Percentiles rank a stretch among this genome's conserved stretches.
These are phyloP conservation scores for Allantophomopsis cytisporea DNA, from an alignment of 2,329 filamentous ascomycete genomes.

Conservation along the genomic window DNA sequence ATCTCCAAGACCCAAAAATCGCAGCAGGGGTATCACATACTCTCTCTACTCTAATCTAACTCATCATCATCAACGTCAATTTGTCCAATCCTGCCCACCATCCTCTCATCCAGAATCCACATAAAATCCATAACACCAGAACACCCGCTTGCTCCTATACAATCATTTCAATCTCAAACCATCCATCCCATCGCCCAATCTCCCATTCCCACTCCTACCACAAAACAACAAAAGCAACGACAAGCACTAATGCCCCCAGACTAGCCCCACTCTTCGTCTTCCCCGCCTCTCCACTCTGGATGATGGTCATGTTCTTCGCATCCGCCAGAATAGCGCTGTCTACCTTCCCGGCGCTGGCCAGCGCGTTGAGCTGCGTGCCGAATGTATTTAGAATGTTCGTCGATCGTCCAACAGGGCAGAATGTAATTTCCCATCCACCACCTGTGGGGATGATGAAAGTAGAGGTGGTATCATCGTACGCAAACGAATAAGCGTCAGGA, in stretches of 20 bases:
- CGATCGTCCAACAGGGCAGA: conserved; percentile 54
- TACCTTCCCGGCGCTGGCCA: conserved; percentile 29
- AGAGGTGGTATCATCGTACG: conserved; percentile 43
- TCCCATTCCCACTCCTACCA: no score
- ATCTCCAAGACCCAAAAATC: no score
- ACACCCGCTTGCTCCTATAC: no score
- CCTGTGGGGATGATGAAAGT: conserved; percentile 52
- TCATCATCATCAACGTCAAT: no score
- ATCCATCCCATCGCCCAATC: no score
- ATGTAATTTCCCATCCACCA: conserved; percentile 65
- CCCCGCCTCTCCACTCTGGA: conserved; percentile 7
- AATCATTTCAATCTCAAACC: no score
- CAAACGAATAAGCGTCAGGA: conserved; percentile 74
- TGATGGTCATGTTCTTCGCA: conserved; percentile 20
- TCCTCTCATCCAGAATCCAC: no score
- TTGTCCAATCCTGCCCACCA: no score
- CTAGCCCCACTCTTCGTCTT: conserved; percentile 5
- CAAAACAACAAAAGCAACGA: conserved; percentile 4
- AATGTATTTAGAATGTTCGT: conserved; percentile 43
- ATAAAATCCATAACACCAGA: no score
- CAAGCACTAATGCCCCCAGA: conserved; percentile 13
- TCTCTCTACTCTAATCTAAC: no score
- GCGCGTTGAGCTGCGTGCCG: conserved; percentile 29
- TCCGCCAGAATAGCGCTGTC: conserved; percentile 18
- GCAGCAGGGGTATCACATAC: no score